Conservation (phyloP, 2,329 filamentous ascomycete species). For the Arthrobotrys sphaeroides region DNA sequence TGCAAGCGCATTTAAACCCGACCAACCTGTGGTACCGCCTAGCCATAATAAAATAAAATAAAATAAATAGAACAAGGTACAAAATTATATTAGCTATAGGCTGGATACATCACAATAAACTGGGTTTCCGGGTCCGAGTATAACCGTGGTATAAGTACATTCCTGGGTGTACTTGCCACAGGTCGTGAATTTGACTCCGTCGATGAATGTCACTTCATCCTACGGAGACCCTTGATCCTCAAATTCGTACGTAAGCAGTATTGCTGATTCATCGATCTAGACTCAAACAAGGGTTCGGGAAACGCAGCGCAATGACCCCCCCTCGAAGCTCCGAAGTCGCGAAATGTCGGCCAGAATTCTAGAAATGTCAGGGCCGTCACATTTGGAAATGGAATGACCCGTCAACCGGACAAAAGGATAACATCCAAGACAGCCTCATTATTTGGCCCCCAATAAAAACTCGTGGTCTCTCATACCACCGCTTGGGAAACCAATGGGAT, state of each 20-base stretch:
- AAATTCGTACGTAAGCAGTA: not conserved
- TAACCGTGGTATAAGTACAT: not conserved
- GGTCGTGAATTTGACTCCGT: not conserved
- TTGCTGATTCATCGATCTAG: not conserved
- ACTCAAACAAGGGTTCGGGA: conserved; percentile 13
- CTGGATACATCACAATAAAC: not conserved
- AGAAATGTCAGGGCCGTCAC: not conserved
- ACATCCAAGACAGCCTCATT: not conserved
- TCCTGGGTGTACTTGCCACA: not conserved
- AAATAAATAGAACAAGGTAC: no score
- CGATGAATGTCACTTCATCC: not conserved
- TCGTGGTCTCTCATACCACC: not conserved
- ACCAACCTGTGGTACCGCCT: not conserved
- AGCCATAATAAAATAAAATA: no score
- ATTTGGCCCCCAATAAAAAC: conserved; percentile 2
- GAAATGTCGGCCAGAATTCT: no score
- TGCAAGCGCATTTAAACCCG: not conserved
- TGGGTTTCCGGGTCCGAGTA: no score
- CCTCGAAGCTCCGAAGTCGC: no score
- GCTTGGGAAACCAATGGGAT: not conserved
- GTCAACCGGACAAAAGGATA: conserved; percentile 19
- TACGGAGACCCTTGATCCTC: not conserved
- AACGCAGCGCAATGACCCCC: not conserved
- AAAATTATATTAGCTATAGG: no score
- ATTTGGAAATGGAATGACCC: conserved; percentile 23